Percentiles rank a stretch among this genome's conserved stretches.
Conservation (phyloP, 1,284 basidiomycete species). For the Papiliotrema nemorosa region DNA sequence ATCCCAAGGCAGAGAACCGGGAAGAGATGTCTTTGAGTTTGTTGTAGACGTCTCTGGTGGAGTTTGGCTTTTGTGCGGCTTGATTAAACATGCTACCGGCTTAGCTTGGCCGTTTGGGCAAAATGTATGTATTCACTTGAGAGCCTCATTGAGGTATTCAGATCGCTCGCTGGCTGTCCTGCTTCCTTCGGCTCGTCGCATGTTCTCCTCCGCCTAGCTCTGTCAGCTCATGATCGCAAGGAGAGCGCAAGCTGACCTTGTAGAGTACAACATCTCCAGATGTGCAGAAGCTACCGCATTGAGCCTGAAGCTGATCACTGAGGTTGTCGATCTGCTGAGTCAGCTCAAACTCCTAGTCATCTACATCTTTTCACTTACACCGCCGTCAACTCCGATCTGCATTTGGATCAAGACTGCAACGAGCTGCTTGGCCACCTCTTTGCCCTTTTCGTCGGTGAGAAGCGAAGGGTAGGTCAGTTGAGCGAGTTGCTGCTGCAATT, state of each 20-base stretch:
- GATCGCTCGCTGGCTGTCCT: constrained; percentile 67
- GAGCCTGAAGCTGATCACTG: constrained; percentile 86
- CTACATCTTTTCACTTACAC: constrained; percentile 56
- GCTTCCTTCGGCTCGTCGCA: constrained; percentile 83
- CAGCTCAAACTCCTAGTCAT: background rate
- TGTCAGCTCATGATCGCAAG: background rate
- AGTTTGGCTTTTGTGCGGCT: constrained; percentile 56
- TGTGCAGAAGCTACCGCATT: constrained; percentile 96
- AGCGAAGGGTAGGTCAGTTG: constrained; percentile 78
- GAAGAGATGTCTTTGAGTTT: constrained; percentile 78
- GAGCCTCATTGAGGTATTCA: constrained; percentile 73
- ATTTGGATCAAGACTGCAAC: constrained; percentile 96
- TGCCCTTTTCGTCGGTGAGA: constrained; percentile 74
- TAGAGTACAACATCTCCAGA: constrained; percentile 97
- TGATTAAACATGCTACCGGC: constrained; percentile 86
- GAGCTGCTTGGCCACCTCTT: constrained; percentile 76
- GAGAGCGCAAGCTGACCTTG: constrained; percentile 60
- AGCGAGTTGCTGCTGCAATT: constrained; percentile 64
- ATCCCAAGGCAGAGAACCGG: constrained; percentile 80
- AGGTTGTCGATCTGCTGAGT: constrained; percentile 80
- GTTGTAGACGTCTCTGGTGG: constrained; percentile 52
- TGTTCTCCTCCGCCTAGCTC: constrained; percentile 80
- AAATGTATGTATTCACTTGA: constrained; percentile 57
- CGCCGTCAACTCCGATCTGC: constrained; percentile 93
- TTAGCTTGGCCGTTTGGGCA: too few species aligned